Base-by-base conservation (phyloP, 208 protist species). In the Acanthamoeba castellanii region DNA sequence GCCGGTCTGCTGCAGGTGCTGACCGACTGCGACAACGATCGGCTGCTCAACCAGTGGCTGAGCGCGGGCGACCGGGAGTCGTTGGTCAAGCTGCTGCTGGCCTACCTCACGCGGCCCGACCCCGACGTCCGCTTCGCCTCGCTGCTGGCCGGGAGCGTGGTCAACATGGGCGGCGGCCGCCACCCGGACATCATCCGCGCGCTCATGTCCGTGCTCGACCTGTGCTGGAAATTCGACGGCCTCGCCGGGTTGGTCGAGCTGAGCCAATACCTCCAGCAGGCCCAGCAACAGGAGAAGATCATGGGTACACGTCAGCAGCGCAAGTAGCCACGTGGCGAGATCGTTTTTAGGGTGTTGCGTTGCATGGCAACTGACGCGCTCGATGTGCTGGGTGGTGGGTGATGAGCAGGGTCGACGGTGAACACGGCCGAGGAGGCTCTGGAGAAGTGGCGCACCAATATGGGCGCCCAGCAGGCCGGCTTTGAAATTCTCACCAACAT, bases 401-500 rank as follows among this genome's bases (percentile, higher is more conserved):
- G 30, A 42, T 76, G 68, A 34, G 9, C 68, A 87, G 78, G 18
- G 27, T n/a, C 20, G 45, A 55, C 50, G 22, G 47, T 87, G 22
- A 64, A 30, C 47, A 61, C 3, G 30, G 78, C 78, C 78, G 78
- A 87, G 52, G 78, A 87, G 78, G 78, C 78, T 8, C 30, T 87
- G 27, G 78, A 87, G 47, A 87, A 87, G 52, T 87, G 78, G 78
- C 42, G 78, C 27, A 42, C 22, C 47, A 61, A 61, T 47, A 87
- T 87, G 78, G n/a, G 78, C 18, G 78, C 78, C 50, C 78, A 87
- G 78, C 78, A 87, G 52, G 18, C 47, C 30, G 78, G 32, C 78
- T 87, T 87, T 25, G 78, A 87, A 47, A 87, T 87, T 13, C 78
- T 87, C 78, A 87, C 78, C 78, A 87, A 87, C 52, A 87, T 87